Evolutionary conservation across 371 early-diverging fungal genomes (phyloP).

Genomic region (Mucor saturninus): DNA sequence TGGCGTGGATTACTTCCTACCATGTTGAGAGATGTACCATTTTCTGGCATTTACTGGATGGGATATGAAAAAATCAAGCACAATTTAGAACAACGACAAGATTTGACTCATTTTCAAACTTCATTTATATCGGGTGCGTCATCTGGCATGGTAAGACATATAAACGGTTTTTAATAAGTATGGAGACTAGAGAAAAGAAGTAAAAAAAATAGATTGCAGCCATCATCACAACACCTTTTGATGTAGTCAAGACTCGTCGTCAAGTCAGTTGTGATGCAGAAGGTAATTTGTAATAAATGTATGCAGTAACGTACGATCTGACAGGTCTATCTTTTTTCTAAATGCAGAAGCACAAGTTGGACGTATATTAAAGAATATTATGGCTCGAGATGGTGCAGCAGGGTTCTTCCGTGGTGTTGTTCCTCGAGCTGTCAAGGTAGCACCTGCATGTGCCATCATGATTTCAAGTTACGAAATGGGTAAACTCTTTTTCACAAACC

Average conservation of each 20-base stretch:
- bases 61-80: slow-evolving; percentile 80
- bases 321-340: neutral
- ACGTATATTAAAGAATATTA: slow-evolving; percentile 29
- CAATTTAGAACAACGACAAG: slow-evolving; percentile 13
- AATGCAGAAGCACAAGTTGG: slow-evolving; percentile 29
- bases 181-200: no score
- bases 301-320: neutral
- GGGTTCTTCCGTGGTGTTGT: slow-evolving; percentile 54
- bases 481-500: slow-evolving; percentile 59
- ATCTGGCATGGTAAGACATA: slow-evolving; percentile 60
- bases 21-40: slow-evolving; percentile 56
- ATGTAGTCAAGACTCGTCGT: slow-evolving; percentile 93
- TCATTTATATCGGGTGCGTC: slow-evolving; percentile 80
- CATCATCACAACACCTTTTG: slow-evolving; percentile 93
- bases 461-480: slow-evolving; percentile 88
- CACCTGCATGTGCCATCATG: slow-evolving; percentile 97
- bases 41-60: slow-evolving; percentile 89
- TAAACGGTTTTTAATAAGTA: neutral
- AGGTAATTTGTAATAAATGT: neutral
- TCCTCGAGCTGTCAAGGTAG: slow-evolving; percentile 89
- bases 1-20: slow-evolving; percentile 73
- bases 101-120: slow-evolving; percentile 53
- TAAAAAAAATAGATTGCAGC: slow-evolving; percentile 72
- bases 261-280: slow-evolving; percentile 61
- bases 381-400: slow-evolving; percentile 29